Base-by-base conservation (phyloP, 2,329 filamentous ascomycete species). In the Penicillium concentricum region DNA sequence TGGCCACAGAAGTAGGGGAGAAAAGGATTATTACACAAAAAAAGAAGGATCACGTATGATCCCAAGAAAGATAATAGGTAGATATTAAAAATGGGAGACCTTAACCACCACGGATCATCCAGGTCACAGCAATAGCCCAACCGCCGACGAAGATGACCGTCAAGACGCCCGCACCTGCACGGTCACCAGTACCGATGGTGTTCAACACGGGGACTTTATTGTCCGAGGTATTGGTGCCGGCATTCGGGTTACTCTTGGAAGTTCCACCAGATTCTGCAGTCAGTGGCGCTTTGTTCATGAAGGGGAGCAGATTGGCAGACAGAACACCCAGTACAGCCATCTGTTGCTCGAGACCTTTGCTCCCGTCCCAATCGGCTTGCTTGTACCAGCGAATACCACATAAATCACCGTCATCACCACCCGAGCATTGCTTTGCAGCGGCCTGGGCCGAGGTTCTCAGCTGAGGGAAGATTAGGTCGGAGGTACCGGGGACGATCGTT, bases 401-500 rank as follows among this genome's bases (percentile, higher is more conserved):
- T 61, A 86, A 88, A 39, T 77, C 78, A 7, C 81, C 80, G 10
- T 84, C 80, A 9, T 81, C 79, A 1, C 74, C 72, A 3, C 84
- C 86, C 2, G 82, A 85, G 71, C 88, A 91, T 59, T 85, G 82
- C 56, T 79, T 80, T 1, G 85, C 82, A 1, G 87, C 89, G 0
- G 82, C 87, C 49, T 78, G 58, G 5, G 87, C 79, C 1, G 87
- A 88, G 1, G 75, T 81, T 51, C 77, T 74, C 13, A 91, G 77
- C 42, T 83, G 79, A 0, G 85, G 82, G 57, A 84, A 75, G 61
- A 92, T 84, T 41, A 70, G 73, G 1, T 79, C 73, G 20, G 70
- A 69, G 1, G 82, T 86, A 52, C 80, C 81, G 0, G 88, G 87
- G 0, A 83, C 87, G 24, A 91, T 64, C 63, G 87, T 81, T 4